These are phyloP conservation scores for Arachis stenosperma DNA, from an alignment of 306 rosid species.

Conservation along the genomic window DNA sequence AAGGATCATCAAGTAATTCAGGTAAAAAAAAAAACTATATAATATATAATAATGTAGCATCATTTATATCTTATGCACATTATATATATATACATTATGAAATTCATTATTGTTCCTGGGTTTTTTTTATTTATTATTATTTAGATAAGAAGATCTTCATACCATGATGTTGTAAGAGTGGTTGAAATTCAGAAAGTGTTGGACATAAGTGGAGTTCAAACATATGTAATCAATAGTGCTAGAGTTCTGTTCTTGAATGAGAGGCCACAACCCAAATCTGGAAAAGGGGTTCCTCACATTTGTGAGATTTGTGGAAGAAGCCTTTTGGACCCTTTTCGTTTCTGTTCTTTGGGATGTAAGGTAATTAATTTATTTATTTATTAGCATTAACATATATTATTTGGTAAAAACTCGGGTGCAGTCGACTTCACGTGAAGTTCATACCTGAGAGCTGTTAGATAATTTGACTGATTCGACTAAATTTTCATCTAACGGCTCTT, in stretches of 20 bases:
- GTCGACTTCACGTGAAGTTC: no score
- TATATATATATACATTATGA: not conserved
- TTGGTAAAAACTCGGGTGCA: no score
- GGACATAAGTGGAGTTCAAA: constrained; percentile 87
- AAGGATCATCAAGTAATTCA: constrained; percentile 92
- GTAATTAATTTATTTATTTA: constrained; percentile 44
- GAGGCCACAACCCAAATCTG: constrained; percentile 92
- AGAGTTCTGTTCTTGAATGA: constrained; percentile 88
- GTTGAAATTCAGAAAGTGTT: constrained; percentile 72
- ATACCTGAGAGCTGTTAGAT: no score
- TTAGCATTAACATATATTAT: not conserved
- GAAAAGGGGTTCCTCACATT: constrained; percentile 74
- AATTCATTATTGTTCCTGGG: not conserved
- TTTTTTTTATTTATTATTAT: not conserved
- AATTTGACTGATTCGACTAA: no score
- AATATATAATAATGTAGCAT: no score
- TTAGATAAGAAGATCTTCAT: constrained; percentile 89
- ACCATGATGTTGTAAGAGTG: constrained; percentile 93
- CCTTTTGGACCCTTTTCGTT: constrained; percentile 87
- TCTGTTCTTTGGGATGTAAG: constrained; percentile 97
- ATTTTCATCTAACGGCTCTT: no score
- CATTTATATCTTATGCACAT: not conserved
- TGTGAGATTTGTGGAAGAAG: constrained; percentile 92
- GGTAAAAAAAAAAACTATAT: constrained; percentile 33
- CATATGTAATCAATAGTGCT: constrained; percentile 93